Evolutionary conservation across 805 yeast species (phyloP).

Genomic region (Candida parachauliodes): DNA sequence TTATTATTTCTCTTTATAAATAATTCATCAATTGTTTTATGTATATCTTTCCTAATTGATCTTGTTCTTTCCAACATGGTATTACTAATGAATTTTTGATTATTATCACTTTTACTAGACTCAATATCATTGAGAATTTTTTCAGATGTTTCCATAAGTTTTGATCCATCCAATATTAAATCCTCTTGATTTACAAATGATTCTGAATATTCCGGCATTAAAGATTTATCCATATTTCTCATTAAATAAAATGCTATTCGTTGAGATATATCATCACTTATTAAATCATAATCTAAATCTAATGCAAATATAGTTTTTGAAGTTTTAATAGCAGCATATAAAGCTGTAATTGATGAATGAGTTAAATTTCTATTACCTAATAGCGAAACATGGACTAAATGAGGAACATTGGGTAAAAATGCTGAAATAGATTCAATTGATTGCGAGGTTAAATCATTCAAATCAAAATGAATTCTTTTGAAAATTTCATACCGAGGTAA

Average conservation of each 20-base stretch:
- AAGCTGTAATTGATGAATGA: slow-evolving; percentile 42
- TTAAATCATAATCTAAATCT: slow-evolving; percentile 52
- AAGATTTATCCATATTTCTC: slow-evolving; percentile 51
- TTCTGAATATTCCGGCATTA: slow-evolving; percentile 22
- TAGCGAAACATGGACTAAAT: slow-evolving; percentile 50
- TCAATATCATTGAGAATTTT: slow-evolving; percentile 47
- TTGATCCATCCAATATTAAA: slow-evolving; percentile 69
- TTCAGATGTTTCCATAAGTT: slow-evolving; percentile 72
- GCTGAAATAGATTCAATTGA: slow-evolving; percentile 48
- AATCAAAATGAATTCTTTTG: slow-evolving; percentile 52
- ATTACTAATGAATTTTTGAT: slow-evolving; percentile 44
- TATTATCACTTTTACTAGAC: slow-evolving; percentile 33
- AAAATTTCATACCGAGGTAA: slow-evolving; percentile 45
- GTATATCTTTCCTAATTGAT: slow-evolving; percentile 48
- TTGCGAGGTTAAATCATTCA: slow-evolving; percentile 45
- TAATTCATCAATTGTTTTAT: slow-evolving; percentile 47
- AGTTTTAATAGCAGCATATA: slow-evolving; percentile 48
- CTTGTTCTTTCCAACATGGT: slow-evolving; percentile 51
- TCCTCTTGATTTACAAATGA: slow-evolving; percentile 38
- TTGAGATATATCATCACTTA: slow-evolving; percentile 49
- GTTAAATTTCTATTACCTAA: slow-evolving; percentile 48
- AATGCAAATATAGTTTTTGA: slow-evolving; percentile 46
- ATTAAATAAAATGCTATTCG: slow-evolving; percentile 54
- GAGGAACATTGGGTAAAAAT: slow-evolving; percentile 45
- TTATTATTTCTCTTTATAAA: slow-evolving; percentile 46